These are phyloP conservation scores for Cryphonectria japonica DNA, from an alignment of 2,329 filamentous ascomycete species.

Conservation along the genomic window DNA sequence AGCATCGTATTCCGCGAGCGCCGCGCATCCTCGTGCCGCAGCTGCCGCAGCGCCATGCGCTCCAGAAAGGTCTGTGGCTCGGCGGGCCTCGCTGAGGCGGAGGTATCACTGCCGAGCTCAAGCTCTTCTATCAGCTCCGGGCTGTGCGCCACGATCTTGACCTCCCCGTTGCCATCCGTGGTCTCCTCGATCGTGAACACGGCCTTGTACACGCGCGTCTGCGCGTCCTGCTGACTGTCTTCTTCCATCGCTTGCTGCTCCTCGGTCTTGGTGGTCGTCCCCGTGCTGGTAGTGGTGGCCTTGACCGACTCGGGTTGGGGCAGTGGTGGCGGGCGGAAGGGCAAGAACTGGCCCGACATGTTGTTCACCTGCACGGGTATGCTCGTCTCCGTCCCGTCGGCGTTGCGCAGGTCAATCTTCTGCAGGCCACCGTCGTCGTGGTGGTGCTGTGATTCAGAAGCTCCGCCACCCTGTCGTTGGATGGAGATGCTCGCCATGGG, in stretches of 20 bases:
- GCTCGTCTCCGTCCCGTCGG: conserved; percentile 60
- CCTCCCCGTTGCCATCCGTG: conserved; percentile 60
- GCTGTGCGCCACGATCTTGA: conserved; percentile 64
- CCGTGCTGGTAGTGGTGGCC: conserved; percentile 38
- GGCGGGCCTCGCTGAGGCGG: not conserved
- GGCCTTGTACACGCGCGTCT: conserved; percentile 64
- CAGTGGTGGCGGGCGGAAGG: conserved; percentile 83
- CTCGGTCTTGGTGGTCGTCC: conserved; percentile 34
- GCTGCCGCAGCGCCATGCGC: conserved; percentile 68
- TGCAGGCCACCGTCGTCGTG: conserved; percentile 49
- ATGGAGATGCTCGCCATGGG: conserved; percentile 60
- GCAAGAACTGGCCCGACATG: conserved; percentile 71
- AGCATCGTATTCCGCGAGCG: conserved; percentile 63
- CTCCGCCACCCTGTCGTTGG: conserved; percentile 36
- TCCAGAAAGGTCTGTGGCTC: conserved; percentile 65
- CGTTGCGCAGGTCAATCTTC: conserved; percentile 57
- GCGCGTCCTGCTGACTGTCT: conserved; percentile 48
- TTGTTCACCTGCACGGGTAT: conserved; percentile 70
- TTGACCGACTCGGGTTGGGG: conserved; percentile 62
- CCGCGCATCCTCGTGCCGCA: conserved; percentile 60
- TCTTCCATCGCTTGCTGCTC: conserved; percentile 37
- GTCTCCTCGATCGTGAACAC: conserved; percentile 71
- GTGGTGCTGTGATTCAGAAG: conserved; percentile 34
- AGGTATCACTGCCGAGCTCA: conserved; percentile 34
- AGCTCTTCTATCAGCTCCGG: conserved; percentile 59